These are phyloP conservation scores for Neurospora sp. DNA, from an alignment of 495 filamentous ascomycete species.

Conservation along the genomic window DNA sequence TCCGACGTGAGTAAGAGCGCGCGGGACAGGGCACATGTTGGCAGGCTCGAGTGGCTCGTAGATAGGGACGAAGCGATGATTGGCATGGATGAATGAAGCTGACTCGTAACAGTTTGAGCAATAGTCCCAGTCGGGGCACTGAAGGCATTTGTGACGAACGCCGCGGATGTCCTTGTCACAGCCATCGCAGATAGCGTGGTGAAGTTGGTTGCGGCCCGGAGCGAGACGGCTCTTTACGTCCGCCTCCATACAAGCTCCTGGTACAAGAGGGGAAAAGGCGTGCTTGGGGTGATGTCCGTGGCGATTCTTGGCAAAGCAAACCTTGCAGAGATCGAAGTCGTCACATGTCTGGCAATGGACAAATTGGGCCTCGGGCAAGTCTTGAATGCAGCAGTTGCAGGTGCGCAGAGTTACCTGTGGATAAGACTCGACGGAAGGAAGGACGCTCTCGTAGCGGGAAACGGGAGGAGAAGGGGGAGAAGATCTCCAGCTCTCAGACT, in stretches of 20 bases:
- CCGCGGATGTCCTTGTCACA: constrained; percentile 86
- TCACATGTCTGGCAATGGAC: constrained; percentile 78
- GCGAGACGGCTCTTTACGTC: constrained; percentile 52
- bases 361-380: constrained; percentile 65
- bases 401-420: constrained; percentile 49
- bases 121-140: constrained; percentile 97
- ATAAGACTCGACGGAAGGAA: constrained; percentile 15
- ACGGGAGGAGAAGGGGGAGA: constrained; percentile 1
- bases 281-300: constrained; percentile 95
- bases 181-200: constrained; percentile 88
- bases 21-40: constrained; percentile 16
- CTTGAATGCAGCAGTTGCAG: constrained; percentile 85
- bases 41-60: constrained; percentile 63
- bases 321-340: constrained; percentile 85
- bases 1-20: constrained; percentile 52
- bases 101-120: constrained; percentile 67
- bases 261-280: constrained; percentile 56
- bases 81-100: constrained; percentile 58
- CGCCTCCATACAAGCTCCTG: constrained; percentile 43
- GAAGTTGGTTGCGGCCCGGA: constrained; percentile 71
- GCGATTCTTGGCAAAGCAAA: constrained; percentile 61
- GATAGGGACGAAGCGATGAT: constrained; percentile 84
- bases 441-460: constrained; percentile 8
- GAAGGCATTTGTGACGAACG: constrained; percentile 92
- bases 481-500: constrained; percentile 3